Evolutionary conservation across 495 filamentous ascomycete species (phyloP), one percentile per base, ranked within the genome.

Genomic region (Tuber indicum): DNA sequence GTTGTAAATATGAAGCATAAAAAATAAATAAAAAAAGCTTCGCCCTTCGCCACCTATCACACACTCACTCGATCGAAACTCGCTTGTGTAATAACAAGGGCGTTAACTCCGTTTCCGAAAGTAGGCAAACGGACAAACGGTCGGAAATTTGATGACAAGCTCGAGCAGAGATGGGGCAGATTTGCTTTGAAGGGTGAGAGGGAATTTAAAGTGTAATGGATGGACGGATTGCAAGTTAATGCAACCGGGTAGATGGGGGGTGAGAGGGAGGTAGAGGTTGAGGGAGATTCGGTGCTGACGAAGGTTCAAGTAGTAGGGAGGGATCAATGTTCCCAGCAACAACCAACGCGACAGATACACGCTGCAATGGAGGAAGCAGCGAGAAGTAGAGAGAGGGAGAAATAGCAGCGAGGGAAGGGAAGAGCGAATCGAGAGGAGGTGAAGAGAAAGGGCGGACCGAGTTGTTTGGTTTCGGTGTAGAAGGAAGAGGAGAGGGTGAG

Each of bases 181-280:
- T 78, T 78, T 66, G 77, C 71, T 73, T 80, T 47, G 73, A 42
- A 66, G 26, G 58, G 58, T 36, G 58, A 66, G 58, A 66, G 26
- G 58, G 58, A 66, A 36, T 66, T 66, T 66, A 36, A 36, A 66
- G 32, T 36, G 58, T 72, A 77, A 73, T 80, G 43, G 73, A 43
- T 72, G 46, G 70, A 73, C 79, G 76, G 78, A 80, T 80, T 80
- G 78, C 77, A 80, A 80, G 78, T 80, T 80, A 80, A 80, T 80
- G 78, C 78, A 80, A 80, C 78, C 78, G 74, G 77, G 26, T 36
- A 17, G 58, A 66, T 36, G 58, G 39, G 77, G 78, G 74, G 69
- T 71, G 44, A 36, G 46, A 62, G 23, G 36, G 58, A 66, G 74
- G 62, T 73, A 41, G n/a, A 62, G 62, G 73, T 73, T 42, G 77